These are phyloP conservation scores for Erythrophleum ivorense DNA, from an alignment of 331 rosid genomes.

Conservation along the genomic window DNA sequence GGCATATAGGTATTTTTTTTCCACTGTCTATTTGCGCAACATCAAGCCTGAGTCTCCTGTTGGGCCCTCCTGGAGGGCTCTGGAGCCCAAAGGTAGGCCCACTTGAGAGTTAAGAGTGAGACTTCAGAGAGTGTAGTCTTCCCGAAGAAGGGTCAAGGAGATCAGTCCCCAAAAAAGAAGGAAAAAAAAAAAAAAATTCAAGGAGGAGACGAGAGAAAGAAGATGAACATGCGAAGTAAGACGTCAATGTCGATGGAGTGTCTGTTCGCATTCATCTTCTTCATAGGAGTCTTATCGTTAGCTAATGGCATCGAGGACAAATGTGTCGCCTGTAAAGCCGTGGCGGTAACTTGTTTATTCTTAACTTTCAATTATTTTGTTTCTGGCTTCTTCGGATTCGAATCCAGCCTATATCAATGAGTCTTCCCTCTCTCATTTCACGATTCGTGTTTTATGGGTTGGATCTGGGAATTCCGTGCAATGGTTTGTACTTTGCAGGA, in stretches of 20 bases:
- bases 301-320: conserved; percentile 76
- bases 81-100: neutral
- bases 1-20: too few species aligned
- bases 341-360: conserved; percentile 59
- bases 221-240: conserved; percentile 29
- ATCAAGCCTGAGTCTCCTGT: neutral
- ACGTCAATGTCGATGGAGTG: conserved; percentile 36
- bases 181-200: neutral
- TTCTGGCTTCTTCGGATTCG: neutral
- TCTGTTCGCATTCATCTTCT: conserved; percentile 41
- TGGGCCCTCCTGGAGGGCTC: neutral
- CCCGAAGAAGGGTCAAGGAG: neutral
- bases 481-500: conserved; percentile 55
- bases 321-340: conserved; percentile 92
- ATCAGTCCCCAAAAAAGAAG: neutral
- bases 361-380: neutral
- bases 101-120: neutral
- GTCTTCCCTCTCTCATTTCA: conserved; percentile 11
- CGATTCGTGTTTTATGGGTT: neutral
- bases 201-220: neutral
- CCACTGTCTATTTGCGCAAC: too few species aligned
- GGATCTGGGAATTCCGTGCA: conserved; percentile 1
- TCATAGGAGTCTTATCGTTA: conserved; percentile 45
- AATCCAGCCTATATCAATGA: neutral
- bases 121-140: neutral